A percentile compares a stretch with the other conserved stretches of the same genome.
Conservation (phyloP, 2,329 filamentous ascomycete genomes). For the Fusarium siculi region DNA sequence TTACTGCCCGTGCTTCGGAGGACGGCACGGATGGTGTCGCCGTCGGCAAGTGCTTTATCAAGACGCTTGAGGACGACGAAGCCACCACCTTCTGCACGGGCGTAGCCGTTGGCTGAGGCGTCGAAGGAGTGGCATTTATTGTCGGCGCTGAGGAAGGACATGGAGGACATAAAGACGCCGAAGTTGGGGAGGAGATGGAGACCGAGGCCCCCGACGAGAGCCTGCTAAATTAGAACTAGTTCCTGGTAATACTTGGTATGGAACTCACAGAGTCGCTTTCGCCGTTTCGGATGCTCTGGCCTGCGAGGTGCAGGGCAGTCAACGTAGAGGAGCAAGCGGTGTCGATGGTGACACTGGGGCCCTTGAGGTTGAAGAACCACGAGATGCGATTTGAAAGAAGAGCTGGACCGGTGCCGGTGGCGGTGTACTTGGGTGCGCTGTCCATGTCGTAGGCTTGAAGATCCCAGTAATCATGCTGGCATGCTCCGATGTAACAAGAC, state of each 20-base stretch:
- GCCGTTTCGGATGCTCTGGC: not conserved
- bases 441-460: conserved; percentile 7
- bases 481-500: conserved; percentile 6
- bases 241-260: too few species aligned
- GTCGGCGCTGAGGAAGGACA: not conserved
- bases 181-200: not conserved
- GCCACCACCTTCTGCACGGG: conserved; percentile 14
- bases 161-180: not conserved
- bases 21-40: conserved; percentile 5
- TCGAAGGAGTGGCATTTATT: conserved; percentile 10
- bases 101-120: conserved; percentile 15
- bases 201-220: not conserved
- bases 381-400: not conserved
- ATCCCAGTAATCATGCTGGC: conserved; percentile 10
- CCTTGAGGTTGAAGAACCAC: conserved; percentile 12
- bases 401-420: not conserved
- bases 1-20: conserved; percentile 13
- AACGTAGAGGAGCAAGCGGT: conserved; percentile 10
- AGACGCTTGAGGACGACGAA: not conserved
- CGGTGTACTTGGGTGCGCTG: conserved; percentile 2
- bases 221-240: not conserved
- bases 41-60: not conserved
- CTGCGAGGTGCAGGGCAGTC: conserved; percentile 9
- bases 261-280: not conserved
- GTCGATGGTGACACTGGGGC: conserved; percentile 8